These are phyloP conservation scores for Exobasidium rhododendri DNA, from an alignment of 1,284 basidiomycete species.

Conservation along the genomic window DNA sequence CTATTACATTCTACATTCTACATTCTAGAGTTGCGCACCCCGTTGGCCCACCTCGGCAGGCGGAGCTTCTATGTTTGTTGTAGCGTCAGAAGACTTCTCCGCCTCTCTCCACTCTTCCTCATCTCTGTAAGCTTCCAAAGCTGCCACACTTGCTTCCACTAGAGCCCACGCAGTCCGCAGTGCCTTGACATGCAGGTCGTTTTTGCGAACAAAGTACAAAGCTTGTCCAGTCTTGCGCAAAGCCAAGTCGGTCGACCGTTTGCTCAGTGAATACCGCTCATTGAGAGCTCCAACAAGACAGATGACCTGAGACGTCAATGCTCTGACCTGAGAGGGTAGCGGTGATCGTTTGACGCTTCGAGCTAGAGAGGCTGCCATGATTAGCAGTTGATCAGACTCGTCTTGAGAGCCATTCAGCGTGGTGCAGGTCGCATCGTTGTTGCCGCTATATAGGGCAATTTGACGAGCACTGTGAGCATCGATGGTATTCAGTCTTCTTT, in stretches of 20 bases:
- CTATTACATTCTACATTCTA: no score
- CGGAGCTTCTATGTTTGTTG: no score
- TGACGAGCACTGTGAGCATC: constrained; percentile 8
- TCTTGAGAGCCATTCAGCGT: neutral
- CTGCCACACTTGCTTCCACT: constrained; percentile 32
- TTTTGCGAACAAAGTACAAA: constrained; percentile 26
- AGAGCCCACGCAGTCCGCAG: constrained; percentile 30
- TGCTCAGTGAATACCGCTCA: constrained; percentile 23
- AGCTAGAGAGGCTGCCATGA: constrained; percentile 30
- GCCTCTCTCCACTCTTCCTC: constrained; percentile 21
- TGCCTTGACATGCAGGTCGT: constrained; percentile 36
- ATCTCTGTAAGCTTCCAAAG: constrained; percentile 35
- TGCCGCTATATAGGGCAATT: neutral
- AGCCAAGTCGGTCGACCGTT: constrained; percentile 30
- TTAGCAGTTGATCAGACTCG: constrained; percentile 23
- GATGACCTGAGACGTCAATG: constrained; percentile 26
- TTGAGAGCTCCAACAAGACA: constrained; percentile 32
- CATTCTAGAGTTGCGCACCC: no score
- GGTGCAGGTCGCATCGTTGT: neutral
- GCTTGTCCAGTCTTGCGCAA: constrained; percentile 27
- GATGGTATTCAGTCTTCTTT: constrained; percentile 8
- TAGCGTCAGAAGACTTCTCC: no score
- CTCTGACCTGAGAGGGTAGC: constrained; percentile 27
- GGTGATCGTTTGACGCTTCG: constrained; percentile 33
- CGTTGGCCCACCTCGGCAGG: no score